These are phyloP conservation scores for Aspergillus flavus DNA, from an alignment of 2,329 filamentous ascomycete species.

Conservation along the genomic window DNA sequence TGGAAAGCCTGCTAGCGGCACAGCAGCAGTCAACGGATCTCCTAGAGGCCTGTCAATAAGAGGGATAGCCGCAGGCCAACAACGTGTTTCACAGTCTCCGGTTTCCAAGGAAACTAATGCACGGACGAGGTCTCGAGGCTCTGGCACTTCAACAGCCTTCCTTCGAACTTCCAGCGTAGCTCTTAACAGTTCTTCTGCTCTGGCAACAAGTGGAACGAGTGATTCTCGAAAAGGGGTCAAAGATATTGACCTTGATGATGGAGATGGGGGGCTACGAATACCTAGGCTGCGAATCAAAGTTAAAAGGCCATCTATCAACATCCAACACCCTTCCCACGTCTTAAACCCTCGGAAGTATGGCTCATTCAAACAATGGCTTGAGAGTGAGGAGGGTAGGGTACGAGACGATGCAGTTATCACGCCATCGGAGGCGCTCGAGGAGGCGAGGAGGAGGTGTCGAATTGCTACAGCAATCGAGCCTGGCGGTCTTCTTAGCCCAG, in stretches of 20 bases:
- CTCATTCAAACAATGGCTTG: constrained; percentile 68
- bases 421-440: constrained; percentile 64
- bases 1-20: constrained; percentile 34
- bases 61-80: constrained; percentile 24
- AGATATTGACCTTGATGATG: constrained; percentile 19
- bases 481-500: constrained; percentile 73
- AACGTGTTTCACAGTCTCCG: constrained; percentile 30
- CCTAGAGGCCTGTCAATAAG: constrained; percentile 29
- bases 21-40: constrained; percentile 35
- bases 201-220: constrained; percentile 13
- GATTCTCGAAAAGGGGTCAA: constrained; percentile 10
- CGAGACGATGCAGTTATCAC: constrained; percentile 52
- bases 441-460: constrained; percentile 69
- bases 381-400: constrained; percentile 50
- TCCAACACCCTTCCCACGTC: constrained; percentile 56
- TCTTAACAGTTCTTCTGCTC: constrained; percentile 22
- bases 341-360: constrained; percentile 48
- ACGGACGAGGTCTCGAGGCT: constrained; percentile 35
- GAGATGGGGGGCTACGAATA: constrained; percentile 28
- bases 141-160: constrained; percentile 20
- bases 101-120: constrained; percentile 27
- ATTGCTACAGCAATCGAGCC: constrained; percentile 73
- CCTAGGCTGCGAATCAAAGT: constrained; percentile 52
- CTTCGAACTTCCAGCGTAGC: constrained; percentile 21
- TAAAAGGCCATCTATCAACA: constrained; percentile 52